Evolutionary conservation across 2,329 filamentous ascomycete species (phyloP), one percentile per base, ranked within the genome.

Genomic region (Lachnellula arida): DNA sequence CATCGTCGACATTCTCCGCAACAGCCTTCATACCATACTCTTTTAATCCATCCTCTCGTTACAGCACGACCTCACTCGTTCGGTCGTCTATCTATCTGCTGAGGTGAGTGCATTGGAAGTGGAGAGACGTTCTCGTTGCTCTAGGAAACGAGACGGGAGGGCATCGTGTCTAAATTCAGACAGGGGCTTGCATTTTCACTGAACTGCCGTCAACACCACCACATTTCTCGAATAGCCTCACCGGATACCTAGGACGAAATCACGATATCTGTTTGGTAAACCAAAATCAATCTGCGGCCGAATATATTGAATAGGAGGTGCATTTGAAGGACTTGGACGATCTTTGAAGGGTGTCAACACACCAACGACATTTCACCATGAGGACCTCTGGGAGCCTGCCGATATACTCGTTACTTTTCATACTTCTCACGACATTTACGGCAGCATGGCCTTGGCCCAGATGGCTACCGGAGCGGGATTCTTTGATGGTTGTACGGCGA

Each of bases 381-480:
- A 80, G 75, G 74, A 70, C 76, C 60, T 71, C 76, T 60, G 70
- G 70, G 49, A 73, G 74, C 49, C 64, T 81, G 53, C 69, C 76
- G 67, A 75, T 77, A 46, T 66, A 76, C 63, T 71, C 81, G 63
- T 75, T 80, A 51, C 61, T 79, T 54, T 73, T 82, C 62, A 73
- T 85, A 44, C 76, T 81, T 34, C 70, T 84, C 52, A 71, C 78
- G 14, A 65, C 67, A 34, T 66, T 66, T 50, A 54, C 63, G 47
- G 60, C 62, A 23, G 76, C 76, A n/a, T 75, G 79, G 53, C 81
- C 77, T 55, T 84, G 81, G 81, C 78, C 81, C 19, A 71, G 69
- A 59, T 83, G 78, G 76, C 71, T 84, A 39, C 81, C 81, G 17
- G 75, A 79, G 12, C 48, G 77, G 37, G 77, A 84, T 60, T 67